A percentile compares a stretch with the other conserved stretches of the same genome.
Evolutionary conservation across 129 eudicot genomes (phyloP).

Genomic region (Artemisia argyi): DNA sequence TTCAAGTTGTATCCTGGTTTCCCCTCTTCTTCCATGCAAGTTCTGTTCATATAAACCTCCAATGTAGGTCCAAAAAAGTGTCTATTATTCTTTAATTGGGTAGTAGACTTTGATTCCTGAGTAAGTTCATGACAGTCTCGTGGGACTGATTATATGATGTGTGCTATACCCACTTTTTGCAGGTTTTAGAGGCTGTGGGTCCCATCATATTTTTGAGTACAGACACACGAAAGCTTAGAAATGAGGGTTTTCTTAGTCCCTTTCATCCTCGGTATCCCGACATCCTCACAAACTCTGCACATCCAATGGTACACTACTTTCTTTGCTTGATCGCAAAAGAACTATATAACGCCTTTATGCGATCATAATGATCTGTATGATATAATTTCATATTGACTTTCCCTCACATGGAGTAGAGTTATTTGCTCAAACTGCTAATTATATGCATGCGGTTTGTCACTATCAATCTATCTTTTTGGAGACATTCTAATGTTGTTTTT

Average conservation of each 20-base stretch:
- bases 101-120: constrained; percentile 3
- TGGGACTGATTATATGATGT: constrained; percentile 7
- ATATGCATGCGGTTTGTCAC: too few species aligned
- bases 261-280: constrained; percentile 99
- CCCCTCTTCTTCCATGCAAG: too few species aligned
- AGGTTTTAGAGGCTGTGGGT: constrained; percentile 99
- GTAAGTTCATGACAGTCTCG: constrained; percentile 15
- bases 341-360: constrained; percentile 3
- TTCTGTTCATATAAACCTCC: too few species aligned
- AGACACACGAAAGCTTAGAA: constrained; percentile 95
- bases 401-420: constrained; percentile 5
- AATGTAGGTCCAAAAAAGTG: too few species aligned
- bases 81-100: neutral
- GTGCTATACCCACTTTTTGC: constrained; percentile 25
- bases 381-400: constrained; percentile 9
- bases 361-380: constrained; percentile 8
- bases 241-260: constrained; percentile 98
- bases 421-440: neutral
- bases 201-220: constrained; percentile 90
- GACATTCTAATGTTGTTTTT: neutral
- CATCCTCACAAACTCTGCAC: constrained; percentile 98
- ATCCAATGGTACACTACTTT: constrained; percentile 73
- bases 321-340: neutral
- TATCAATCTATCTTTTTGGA: neutral
- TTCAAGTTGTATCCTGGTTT: too few species aligned